phyloP scores from a whole-genome alignment of 768 basidiomycete species.

The Cyclocybe cylindracea region DNA sequence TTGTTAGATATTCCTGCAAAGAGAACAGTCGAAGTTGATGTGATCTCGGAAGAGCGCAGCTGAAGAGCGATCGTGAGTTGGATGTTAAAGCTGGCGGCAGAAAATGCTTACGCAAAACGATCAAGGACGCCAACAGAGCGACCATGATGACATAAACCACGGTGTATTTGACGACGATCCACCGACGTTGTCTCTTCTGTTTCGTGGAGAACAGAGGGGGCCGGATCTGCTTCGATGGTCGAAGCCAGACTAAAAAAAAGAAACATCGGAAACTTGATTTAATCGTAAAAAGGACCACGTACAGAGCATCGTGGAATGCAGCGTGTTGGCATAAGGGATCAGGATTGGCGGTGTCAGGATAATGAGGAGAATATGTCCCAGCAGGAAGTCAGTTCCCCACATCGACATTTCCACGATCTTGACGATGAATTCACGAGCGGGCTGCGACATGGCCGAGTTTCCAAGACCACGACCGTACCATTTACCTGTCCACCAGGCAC shows the following conservation, averaged over 20 bases:
- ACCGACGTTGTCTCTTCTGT: constrained; percentile 88
- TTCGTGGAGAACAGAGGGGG: constrained; percentile 92
- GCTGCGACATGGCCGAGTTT: constrained; percentile 89
- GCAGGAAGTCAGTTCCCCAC: constrained; percentile 94
- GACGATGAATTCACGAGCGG: constrained; percentile 95
- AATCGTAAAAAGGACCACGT: constrained; percentile 31
- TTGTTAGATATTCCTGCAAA: constrained; percentile 83
- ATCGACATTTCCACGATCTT: constrained; percentile 98
- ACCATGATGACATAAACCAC: constrained; percentile 79
- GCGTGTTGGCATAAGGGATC: constrained; percentile 83
- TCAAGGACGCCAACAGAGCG: constrained; percentile 75
- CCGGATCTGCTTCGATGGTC: constrained; percentile 92
- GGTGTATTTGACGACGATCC: constrained; percentile 91
- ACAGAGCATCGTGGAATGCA: constrained; percentile 95
- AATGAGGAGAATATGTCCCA: constrained; percentile 82
- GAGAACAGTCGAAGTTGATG: constrained; percentile 76
- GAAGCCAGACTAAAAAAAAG: constrained; percentile 78
- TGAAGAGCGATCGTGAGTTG: constrained; percentile 31
- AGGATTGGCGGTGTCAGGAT: constrained; percentile 83
- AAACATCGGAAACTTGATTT: neutral
- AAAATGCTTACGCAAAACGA: constrained; percentile 72
- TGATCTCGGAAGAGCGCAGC: constrained; percentile 81
- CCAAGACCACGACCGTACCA: constrained; percentile 97
- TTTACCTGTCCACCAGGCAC: constrained; percentile 99
- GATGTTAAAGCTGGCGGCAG: neutral